Evolutionary conservation across 2,329 filamentous ascomycete genomes (phyloP), one percentile per base, ranked within the genome.

Genomic region (Tolypocladium tropicale): DNA sequence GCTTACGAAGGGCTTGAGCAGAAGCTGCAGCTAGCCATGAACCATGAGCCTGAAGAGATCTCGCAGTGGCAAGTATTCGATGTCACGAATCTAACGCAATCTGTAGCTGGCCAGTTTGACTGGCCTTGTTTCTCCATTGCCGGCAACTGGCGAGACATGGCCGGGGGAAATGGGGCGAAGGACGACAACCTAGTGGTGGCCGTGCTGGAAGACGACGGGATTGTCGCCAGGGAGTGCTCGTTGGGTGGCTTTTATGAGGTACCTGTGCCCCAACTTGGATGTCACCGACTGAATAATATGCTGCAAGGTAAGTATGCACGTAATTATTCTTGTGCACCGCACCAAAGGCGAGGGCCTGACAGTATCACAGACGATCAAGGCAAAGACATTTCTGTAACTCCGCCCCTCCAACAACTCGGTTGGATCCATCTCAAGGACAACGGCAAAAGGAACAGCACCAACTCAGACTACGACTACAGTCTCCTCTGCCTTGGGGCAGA

Each of bases 191-290:
- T 65, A 5, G 28, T 65, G 23, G 41, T 65, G 37, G 60, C 60
- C 1, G 52, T 63, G 5, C 51, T 61, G 33, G 59, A 57, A 6
- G 53, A 58, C 2, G 53, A 57, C 30, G 57, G 57, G 6, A 34
- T 63, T 11, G 33, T 53, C 12, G 55, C 61, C 0, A 64, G 59
- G 59, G 58, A 63, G 28, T 65, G 63, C 52, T 53, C 57, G 1
- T 16, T 61, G 2, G 59, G 60, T n/a, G n/a, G n/a, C 52, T 55
- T 55, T 32, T 61, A 55, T 51, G 52, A 56, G 16, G 58, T 59
- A 21, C 53, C 56, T 1, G 55, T 53, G 21, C 46, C 54, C 11
- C 57, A 60, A 10, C 32, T 56, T 5, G 55, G 54, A 32, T 65
- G 63, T 46, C 48, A 55, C 6, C 50, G 56, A 53, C 33, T 55